These are phyloP conservation scores for Paramyrothecium sp. DNA, from an alignment of 2,329 filamentous ascomycete species.

Conservation along the genomic window DNA sequence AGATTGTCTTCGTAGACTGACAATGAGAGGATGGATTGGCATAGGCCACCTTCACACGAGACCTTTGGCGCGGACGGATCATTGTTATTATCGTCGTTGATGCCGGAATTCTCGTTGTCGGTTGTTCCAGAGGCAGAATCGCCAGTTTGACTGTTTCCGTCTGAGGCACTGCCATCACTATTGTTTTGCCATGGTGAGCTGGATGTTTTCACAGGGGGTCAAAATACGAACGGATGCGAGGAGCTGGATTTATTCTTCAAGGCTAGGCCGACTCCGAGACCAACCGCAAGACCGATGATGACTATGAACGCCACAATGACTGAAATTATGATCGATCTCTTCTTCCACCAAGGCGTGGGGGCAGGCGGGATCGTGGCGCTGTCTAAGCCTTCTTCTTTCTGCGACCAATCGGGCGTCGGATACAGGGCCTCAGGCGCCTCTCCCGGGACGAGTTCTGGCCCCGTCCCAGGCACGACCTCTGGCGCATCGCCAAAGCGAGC, in stretches of 20 bases:
- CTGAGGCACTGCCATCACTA: too few relatives aligned
- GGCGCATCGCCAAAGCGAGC: neutral
- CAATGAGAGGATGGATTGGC: neutral
- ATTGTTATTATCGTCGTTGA: neutral
- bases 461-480: neutral
- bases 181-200: too few relatives aligned
- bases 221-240: neutral
- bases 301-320: neutral
- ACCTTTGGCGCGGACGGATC: neutral
- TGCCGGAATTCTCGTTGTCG: too few relatives aligned
- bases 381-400: neutral
- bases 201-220: neutral
- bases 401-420: neutral
- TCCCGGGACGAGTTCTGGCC: neutral
- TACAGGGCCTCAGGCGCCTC: neutral
- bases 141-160: too few relatives aligned
- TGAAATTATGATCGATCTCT: neutral
- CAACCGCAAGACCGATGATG: neutral
- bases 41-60: neutral
- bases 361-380: neutral
- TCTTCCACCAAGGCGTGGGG: neutral
- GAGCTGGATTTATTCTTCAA: neutral
- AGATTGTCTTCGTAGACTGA: neutral
- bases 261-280: neutral
- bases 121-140: neutral